These are phyloP conservation scores for Rubus parviflorus DNA, from an alignment of 306 rosid genomes.

Conservation along the genomic window DNA sequence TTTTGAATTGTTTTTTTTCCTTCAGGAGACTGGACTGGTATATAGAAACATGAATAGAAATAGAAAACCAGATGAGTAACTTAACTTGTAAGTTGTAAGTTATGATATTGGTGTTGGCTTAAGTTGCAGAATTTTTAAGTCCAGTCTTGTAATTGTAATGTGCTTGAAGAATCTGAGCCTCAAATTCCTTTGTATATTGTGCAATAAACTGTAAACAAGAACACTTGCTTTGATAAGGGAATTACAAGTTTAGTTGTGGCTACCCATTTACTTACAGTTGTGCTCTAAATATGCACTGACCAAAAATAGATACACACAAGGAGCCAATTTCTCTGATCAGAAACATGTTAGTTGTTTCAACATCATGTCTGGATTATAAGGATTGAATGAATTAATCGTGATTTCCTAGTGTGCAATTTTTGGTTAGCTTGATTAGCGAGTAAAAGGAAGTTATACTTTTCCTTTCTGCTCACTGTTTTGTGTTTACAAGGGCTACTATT, in stretches of 20 bases:
- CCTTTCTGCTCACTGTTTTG: not conserved
- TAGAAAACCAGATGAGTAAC: conserved; percentile 36
- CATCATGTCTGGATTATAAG: not conserved
- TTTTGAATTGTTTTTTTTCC: conserved; percentile 2
- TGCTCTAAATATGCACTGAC: not conserved
- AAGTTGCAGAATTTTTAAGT: not conserved
- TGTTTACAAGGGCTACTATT: not conserved
- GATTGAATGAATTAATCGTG: not conserved
- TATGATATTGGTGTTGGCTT: not conserved
- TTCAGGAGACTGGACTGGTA: conserved; percentile 67
- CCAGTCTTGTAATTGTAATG: not conserved
- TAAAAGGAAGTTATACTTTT: not conserved
- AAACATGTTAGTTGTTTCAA: not conserved
- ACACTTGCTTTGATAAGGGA: not conserved
- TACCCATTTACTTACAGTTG: not conserved
- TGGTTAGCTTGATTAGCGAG: not conserved
- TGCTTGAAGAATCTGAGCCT: not conserved
- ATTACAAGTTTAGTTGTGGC: not conserved
- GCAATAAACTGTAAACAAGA: not conserved
- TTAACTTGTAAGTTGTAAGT: conserved; percentile 3
- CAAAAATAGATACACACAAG: not conserved
- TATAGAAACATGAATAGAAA: conserved; percentile 66
- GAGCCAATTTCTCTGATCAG: not conserved
- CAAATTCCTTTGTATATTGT: not conserved
- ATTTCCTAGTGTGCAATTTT: not conserved